Conservation (phyloP, 345 rosid genomes). For the Euphorbia pulcherrima region DNA sequence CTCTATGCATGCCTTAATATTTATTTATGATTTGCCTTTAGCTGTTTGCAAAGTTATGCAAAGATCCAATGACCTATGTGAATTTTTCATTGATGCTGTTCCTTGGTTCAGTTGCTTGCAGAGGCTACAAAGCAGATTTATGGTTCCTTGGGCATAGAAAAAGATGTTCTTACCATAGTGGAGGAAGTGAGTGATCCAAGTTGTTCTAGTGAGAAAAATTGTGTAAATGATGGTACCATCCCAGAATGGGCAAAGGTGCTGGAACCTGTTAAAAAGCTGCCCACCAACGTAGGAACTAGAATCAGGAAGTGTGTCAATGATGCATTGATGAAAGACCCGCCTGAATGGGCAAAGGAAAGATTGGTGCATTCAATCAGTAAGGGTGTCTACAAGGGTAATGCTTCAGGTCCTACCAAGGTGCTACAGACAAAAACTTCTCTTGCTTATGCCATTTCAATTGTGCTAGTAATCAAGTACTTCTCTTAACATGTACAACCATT, state of each 20-base stretch:
- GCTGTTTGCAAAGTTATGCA: neutral
- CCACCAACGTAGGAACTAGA: slow-evolving; percentile 98
- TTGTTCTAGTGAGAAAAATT: slow-evolving; percentile 45
- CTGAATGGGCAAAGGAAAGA: slow-evolving; percentile 86
- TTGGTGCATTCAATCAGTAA: slow-evolving; percentile 91
- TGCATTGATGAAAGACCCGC: slow-evolving; percentile 72
- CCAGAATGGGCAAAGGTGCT: slow-evolving; percentile 87
- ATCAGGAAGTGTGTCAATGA: slow-evolving; percentile 88
- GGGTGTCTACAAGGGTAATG: slow-evolving; percentile 97
- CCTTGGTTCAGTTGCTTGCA: slow-evolving; percentile 83
- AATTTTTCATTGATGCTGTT: slow-evolving; percentile 19
- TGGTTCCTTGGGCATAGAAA: slow-evolving; percentile 55
- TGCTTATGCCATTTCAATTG: neutral
- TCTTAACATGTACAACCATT: too few species aligned
- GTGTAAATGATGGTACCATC: slow-evolving; percentile 43
- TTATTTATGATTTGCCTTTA: neutral
- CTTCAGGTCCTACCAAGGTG: slow-evolving; percentile 99
- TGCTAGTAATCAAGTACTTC: neutral
- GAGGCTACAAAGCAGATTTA: slow-evolving; percentile 75
- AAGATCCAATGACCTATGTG: neutral
- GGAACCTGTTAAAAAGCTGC: slow-evolving; percentile 89
- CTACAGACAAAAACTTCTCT: slow-evolving; percentile 20
- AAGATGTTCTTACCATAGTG: slow-evolving; percentile 56
- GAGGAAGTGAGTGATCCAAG: slow-evolving; percentile 55
- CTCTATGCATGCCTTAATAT: neutral